These are phyloP conservation scores for Eimeria praecox DNA, from an alignment of 169 alveolate species.

Conservation along the genomic window DNA sequence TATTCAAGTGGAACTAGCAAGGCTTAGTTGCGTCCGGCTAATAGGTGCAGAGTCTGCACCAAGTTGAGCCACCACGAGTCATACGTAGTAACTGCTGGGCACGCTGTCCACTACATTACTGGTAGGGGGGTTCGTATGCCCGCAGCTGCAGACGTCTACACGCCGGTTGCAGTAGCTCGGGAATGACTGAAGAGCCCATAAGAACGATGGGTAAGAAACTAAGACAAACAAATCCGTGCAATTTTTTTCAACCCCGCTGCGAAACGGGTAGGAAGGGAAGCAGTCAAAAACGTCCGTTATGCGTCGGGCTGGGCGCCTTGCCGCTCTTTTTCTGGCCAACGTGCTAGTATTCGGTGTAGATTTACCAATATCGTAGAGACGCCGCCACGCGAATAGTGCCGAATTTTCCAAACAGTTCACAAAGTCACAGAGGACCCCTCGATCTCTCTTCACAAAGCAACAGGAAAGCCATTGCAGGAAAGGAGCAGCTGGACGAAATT, in stretches of 20 bases:
- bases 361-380: neutral
- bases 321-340: neutral
- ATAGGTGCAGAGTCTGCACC: too few relatives aligned
- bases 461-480: neutral
- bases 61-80: too few relatives aligned
- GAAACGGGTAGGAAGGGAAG: neutral
- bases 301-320: neutral
- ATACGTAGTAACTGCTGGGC: too few relatives aligned
- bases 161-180: neutral
- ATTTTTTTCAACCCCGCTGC: neutral
- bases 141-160: neutral
- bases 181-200: neutral
- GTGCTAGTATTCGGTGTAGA: neutral
- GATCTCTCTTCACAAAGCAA: neutral
- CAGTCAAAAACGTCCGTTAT: neutral
- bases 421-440: neutral
- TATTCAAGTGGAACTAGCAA: too few relatives aligned
- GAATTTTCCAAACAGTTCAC: neutral
- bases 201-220: neutral
- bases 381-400: neutral
- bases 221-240: neutral
- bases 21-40: too few relatives aligned
- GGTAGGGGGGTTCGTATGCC: neutral
- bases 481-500: neutral
- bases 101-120: too few relatives aligned